phyloP scores from a whole-genome alignment of 2,329 filamentous ascomycete species.

The Xylaria sp. region DNA sequence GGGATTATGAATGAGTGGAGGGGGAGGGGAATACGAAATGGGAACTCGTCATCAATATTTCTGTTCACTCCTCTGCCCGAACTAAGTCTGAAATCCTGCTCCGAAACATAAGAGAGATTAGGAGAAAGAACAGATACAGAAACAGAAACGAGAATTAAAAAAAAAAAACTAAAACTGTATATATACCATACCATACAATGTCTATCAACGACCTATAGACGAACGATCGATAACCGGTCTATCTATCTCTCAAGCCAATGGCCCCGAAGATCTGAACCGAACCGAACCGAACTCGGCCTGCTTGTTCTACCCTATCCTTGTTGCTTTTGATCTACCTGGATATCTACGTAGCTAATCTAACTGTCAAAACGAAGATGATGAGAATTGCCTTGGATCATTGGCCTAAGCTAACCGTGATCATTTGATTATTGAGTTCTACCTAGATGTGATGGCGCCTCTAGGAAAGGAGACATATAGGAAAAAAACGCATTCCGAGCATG shows the following conservation, averaged over 20 bases:
- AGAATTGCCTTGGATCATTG: no score
- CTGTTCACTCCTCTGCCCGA: not conserved
- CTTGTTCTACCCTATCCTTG: not conserved
- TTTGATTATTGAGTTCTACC: not conserved
- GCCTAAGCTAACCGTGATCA: not conserved
- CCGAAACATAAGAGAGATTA: not conserved
- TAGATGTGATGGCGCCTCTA: not conserved
- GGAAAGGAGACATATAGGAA: not conserved
- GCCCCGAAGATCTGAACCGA: not conserved
- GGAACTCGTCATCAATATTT: not conserved
- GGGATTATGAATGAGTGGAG: not conserved
- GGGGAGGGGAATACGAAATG: not conserved
- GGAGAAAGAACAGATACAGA: not conserved
- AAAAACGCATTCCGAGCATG: not conserved
- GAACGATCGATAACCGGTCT: not conserved
- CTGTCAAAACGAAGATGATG: no score
- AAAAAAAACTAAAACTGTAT: slow-evolving; percentile 13
- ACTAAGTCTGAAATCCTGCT: not conserved
- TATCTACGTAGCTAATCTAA: not conserved
- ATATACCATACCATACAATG: slow-evolving; percentile 1
- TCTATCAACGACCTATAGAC: not conserved
- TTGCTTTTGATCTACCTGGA: not conserved
- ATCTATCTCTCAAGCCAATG: not conserved
- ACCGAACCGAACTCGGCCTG: not conserved
- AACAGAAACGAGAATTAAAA: not conserved